phyloP scores from a whole-genome alignment of 768 basidiomycete genomes.

The Amanita phalloides region DNA sequence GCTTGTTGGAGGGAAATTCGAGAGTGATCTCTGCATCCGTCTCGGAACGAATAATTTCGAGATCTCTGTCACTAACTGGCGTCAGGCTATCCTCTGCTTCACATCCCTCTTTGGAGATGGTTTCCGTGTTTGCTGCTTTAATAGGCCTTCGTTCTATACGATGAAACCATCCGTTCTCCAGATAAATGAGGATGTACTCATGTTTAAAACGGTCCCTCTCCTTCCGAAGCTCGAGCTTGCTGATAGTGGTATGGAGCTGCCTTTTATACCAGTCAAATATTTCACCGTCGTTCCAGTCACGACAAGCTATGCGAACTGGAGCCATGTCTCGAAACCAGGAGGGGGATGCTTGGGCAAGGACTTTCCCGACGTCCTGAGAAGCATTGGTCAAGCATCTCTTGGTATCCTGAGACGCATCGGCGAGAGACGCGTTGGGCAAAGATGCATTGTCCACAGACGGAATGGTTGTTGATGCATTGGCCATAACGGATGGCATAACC shows the following conservation, averaged over 20 bases:
- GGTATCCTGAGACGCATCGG: not conserved
- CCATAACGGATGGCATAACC: no score
- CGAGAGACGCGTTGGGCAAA: not conserved
- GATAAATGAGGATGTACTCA: not conserved
- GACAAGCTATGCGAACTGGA: not conserved
- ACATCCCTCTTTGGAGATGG: not conserved
- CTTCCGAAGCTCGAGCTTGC: conserved; percentile 1
- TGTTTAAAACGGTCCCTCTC: conserved; percentile 3
- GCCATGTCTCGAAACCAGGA: not conserved
- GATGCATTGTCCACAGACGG: no score
- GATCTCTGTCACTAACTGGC: not conserved
- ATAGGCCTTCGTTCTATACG: conserved; percentile 1
- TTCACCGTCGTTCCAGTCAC: not conserved
- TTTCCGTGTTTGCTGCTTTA: not conserved
- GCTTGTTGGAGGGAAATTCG: not conserved
- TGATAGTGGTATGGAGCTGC: not conserved
- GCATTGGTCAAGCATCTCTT: not conserved
- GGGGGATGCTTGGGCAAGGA: not conserved
- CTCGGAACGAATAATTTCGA: not conserved
- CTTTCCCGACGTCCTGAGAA: not conserved
- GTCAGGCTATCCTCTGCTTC: conserved; percentile 1
- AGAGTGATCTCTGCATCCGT: not conserved
- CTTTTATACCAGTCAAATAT: conserved; percentile 2
- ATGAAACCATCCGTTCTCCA: not conserved
- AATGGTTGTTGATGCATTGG: no score